Evolutionary conservation across 2,329 filamentous ascomycete species (phyloP), one percentile per base, ranked within the genome.

Genomic region (Cordyceps cateniannulata): DNA sequence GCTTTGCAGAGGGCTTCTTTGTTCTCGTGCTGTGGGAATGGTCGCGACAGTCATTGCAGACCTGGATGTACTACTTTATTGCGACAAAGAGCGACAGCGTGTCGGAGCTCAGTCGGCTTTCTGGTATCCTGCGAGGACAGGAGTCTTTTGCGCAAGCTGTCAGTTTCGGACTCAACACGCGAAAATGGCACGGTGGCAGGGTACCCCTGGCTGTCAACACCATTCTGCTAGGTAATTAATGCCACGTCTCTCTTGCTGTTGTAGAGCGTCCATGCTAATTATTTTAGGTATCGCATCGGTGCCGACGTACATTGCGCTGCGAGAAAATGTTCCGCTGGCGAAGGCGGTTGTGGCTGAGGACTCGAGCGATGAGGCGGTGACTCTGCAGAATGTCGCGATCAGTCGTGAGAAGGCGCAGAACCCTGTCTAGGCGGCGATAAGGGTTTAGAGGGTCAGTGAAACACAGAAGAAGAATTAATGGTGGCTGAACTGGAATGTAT

Each of bases 11-110:
- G 60, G 78, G 77, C 0, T 76, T 80, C 61, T 81, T 80, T 54
- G 79, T 80, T 3, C 63, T 80, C 1, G 68, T 79, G 0, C 70
- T 81, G 0, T 81, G 78, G 79, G 72, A 75, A 8, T 82, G 83
- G 63, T 71, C 80, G 2, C 72, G 79, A 2, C 81, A 84, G 65
- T 72, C 78, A 0, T 66, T 82, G 22, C 81, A 84, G 66, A 84
- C 82, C 59, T 83, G 79, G 79, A 71, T 84, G 1, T 84, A 84
- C 63, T 84, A 83, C 64, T 70, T 84, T 20, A 70, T 84, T 1
- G 78, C 80, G 0, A 81, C 77, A 5, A 83, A 78, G 71, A 83
- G 80, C 0, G 78, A 83, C 57, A 82, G 83, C 54, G 82, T 83
- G 61, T 80, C 80, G 0, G 80, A 85, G 63, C 68, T 81, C 16